Conservation (phyloP, 192 early-diverging fungal genomes). For the Backusella westeae region DNA sequence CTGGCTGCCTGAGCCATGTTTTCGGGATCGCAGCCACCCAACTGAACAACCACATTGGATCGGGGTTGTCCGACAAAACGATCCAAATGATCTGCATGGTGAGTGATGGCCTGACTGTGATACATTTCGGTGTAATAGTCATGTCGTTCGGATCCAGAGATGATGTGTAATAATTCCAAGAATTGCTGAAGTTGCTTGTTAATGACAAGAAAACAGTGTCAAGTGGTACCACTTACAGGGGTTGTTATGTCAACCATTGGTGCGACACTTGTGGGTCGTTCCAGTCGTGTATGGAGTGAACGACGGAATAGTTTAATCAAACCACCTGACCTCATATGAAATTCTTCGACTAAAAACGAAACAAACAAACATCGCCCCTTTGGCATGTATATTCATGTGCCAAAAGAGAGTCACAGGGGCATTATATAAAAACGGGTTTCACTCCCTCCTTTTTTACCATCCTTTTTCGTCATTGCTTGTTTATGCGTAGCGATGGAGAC, state of each 20-base stretch:
- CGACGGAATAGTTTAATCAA: neutral
- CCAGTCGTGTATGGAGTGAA: neutral
- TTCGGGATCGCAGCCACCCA: conserved; percentile 50
- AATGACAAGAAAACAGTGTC: neutral
- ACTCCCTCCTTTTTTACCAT: neutral
- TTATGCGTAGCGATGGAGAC: neutral
- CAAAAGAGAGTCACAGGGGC: neutral
- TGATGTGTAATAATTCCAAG: conserved; percentile 60
- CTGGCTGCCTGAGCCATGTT: conserved; percentile 49
- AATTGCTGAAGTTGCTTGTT: conserved; percentile 44
- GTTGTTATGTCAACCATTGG: conserved; percentile 81
- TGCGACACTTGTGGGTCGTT: conserved; percentile 47
- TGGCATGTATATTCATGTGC: neutral
- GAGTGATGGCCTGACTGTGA: conserved; percentile 54
- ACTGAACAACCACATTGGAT: conserved; percentile 53
- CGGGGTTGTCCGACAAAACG: conserved; percentile 47
- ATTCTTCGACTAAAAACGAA: neutral
- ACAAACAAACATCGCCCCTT: neutral
- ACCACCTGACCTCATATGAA: neutral
- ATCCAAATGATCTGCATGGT: conserved; percentile 36
- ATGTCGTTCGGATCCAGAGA: conserved; percentile 55
- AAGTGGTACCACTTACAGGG: conserved; percentile 37
- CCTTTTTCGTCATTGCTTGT: neutral
- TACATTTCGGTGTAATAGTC: conserved; percentile 75
- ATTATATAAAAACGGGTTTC: neutral